These are phyloP conservation scores for Brassica incana DNA, from an alignment of 345 rosid genomes.

Conservation along the genomic window DNA sequence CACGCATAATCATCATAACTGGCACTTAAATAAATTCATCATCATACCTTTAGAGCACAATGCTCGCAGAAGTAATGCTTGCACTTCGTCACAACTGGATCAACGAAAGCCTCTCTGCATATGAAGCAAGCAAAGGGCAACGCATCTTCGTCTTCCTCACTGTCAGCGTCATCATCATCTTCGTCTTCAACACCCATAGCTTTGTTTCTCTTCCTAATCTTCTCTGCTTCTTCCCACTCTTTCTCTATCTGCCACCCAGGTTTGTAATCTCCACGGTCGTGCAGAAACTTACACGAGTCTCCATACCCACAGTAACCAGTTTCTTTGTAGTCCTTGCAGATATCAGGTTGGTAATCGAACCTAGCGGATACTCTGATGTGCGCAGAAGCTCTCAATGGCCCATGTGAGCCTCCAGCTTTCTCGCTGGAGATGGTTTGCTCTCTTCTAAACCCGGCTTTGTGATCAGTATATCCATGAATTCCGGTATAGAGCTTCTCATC, in stretches of 20 bases:
- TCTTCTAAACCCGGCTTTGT: constrained; percentile 89
- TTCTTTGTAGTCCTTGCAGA: constrained; percentile 91
- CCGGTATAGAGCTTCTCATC: constrained; percentile 75
- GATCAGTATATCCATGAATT: constrained; percentile 79
- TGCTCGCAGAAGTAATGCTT: constrained; percentile 92
- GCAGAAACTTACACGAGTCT: constrained; percentile 87
- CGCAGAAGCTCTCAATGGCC: constrained; percentile 93
- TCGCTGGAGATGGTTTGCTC: constrained; percentile 85
- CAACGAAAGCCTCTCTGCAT: constrained; percentile 72
- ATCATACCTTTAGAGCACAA: constrained; percentile 77
- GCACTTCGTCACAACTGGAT: constrained; percentile 87
- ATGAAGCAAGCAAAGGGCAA: constrained; percentile 89
- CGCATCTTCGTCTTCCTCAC: constrained; percentile 57
- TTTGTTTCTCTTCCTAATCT: constrained; percentile 69
- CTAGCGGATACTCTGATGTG: constrained; percentile 87
- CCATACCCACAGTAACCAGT: constrained; percentile 96
- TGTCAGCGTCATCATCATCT: constrained; percentile 46
- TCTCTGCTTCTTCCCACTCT: constrained; percentile 92
- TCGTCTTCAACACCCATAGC: constrained; percentile 66
- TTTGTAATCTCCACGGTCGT: constrained; percentile 90
- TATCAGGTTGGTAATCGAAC: constrained; percentile 90
- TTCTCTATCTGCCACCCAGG: constrained; percentile 92
- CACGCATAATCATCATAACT: not conserved
- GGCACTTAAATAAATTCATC: not conserved
- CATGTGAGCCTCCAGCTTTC: constrained; percentile 93